Evolutionary conservation across 768 basidiomycete species (phyloP), one percentile per base, ranked within the genome.

Genomic region (Podaxis mareebaensis): DNA sequence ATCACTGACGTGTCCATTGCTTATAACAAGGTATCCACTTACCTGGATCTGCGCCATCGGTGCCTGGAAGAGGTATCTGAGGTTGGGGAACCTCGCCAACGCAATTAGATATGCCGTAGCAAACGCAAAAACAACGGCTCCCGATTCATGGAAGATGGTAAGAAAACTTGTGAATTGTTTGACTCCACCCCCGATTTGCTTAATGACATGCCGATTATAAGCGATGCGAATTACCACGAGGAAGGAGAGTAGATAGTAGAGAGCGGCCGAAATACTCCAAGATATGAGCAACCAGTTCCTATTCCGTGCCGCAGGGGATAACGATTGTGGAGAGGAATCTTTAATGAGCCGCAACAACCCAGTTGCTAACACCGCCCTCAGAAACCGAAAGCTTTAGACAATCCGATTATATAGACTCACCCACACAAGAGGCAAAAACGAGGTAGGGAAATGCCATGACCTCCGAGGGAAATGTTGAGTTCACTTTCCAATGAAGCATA

Each of bases 141-240:
- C 55, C 22, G 61, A 63, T 38, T 63, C 61, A 24, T 51, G 17
- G n/a, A 53, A 38, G 46, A 63, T 63, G 10, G 61, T 56, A 20
- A 63, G 61, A 30, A 17, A 51, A 20, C 53, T 44, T 13, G 54
- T 13, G 36, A 63, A 63, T 11, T 51, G 26, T 7, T 26, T 15
- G 20, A 39, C 54, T n/a, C 13, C 12, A 4, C n/a, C 38, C 2
- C 52, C 55, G 22, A 63, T 11, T 22, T 63, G 44, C n/a, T 20
- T 24, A 6, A 63, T 26, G 12, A 39, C 20, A 26, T 17, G 24
- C 17, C 61, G 28, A 12, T 57, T 44, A 36, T 63, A 63, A 13
- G 57, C 11, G 2, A 57, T 24, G 15, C 61, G 61, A 8, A 30
- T 24, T 15, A 22, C 44, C 24, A 57, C 55, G 10, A 63, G 52